Conservation (phyloP, 2,329 filamentous ascomycete genomes). For the Sporothrix dimorphospora region DNA sequence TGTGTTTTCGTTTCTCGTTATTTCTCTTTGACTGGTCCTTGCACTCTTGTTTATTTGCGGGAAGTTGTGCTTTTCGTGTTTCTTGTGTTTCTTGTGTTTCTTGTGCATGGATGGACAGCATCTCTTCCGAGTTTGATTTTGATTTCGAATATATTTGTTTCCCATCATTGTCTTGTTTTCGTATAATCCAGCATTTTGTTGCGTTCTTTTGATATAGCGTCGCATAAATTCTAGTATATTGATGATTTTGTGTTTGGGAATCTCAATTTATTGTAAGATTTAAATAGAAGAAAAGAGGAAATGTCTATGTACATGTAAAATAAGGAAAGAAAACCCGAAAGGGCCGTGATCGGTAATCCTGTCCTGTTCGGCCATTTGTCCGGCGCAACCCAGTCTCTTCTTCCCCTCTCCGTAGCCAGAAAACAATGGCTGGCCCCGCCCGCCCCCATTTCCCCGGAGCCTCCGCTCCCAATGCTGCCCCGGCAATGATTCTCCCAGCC, state of each 20-base stretch:
- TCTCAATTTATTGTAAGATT: not conserved
- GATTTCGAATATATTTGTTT: not conserved
- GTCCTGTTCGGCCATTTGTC: conserved; percentile 1
- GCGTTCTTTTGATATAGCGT: not conserved
- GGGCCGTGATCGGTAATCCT: not conserved
- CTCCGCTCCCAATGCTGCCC: not conserved
- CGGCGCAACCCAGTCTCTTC: not conserved
- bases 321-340: not conserved
- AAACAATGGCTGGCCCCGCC: not conserved
- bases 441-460: conserved; percentile 1
- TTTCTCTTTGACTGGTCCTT: not conserved
- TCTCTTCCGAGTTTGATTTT: not conserved
- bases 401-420: not conserved
- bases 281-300: not conserved
- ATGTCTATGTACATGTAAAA: not conserved
- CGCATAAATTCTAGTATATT: not conserved
- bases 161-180: not conserved
- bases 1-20: not conserved
- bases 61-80: not conserved
- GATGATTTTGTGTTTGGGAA: not conserved
- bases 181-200: not conserved
- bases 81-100: not conserved
- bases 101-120: not conserved
- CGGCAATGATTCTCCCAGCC: not conserved
- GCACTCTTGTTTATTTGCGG: not conserved